These are phyloP conservation scores for Xylaria intraflava DNA, from an alignment of 495 filamentous ascomycete genomes.

Conservation along the genomic window DNA sequence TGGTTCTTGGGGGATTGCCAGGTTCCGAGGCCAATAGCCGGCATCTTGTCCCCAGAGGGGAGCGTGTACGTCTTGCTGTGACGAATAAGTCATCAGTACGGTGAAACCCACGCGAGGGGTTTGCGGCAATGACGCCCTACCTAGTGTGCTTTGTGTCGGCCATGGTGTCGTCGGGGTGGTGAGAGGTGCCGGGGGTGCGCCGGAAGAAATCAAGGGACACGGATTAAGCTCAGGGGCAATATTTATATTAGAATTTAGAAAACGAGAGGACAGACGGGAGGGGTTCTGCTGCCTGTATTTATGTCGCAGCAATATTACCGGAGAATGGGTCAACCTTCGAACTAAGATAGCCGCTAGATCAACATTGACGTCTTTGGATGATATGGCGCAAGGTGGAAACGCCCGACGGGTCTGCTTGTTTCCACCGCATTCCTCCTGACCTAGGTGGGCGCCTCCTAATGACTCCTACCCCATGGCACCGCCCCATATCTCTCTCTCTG, in stretches of 20 bases:
- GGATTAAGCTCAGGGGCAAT: not conserved
- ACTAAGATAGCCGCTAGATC: not conserved
- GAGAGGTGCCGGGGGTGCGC: too few species aligned
- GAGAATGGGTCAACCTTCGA: not conserved
- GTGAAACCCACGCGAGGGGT: not conserved
- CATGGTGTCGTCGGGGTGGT: constrained; percentile 21
- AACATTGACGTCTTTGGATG: not conserved
- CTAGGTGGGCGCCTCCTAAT: too few species aligned
- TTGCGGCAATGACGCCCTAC: constrained; percentile 13
- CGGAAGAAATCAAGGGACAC: not conserved
- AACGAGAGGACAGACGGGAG: too few species aligned
- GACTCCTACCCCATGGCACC: too few species aligned
- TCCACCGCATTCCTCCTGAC: too few species aligned
- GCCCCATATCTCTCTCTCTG: too few species aligned
- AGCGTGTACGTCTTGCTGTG: constrained; percentile 60
- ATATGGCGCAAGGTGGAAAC: constrained; percentile 6
- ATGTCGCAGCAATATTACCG: not conserved
- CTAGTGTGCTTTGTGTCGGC: constrained; percentile 29
- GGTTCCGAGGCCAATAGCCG: constrained; percentile 74
- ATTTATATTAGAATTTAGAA: not conserved
- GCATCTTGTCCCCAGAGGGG: constrained; percentile 74
- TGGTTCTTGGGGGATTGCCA: constrained; percentile 60
- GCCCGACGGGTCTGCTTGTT: too few species aligned
- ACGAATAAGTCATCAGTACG: not conserved
- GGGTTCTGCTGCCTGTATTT: too few species aligned